phyloP scores from a whole-genome alignment of 345 rosid species.

The Moricandia arvensis region DNA sequence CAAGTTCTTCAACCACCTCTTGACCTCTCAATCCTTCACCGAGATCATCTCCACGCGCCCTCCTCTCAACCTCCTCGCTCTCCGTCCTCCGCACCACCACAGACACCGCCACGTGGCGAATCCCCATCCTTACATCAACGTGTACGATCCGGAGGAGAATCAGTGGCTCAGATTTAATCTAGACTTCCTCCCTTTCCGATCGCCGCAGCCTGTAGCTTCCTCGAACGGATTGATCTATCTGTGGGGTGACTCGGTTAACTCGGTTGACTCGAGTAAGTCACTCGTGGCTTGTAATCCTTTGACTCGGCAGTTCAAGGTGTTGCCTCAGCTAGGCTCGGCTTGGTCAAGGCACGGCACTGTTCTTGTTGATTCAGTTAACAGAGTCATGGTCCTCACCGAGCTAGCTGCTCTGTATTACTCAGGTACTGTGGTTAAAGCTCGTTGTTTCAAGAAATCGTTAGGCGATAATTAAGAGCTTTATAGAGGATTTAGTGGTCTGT shows the following conservation, averaged over 20 bases:
- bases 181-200: conserved; percentile 68
- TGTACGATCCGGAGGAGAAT: conserved; percentile 58
- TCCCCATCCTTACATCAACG: conserved; percentile 45
- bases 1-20: conserved; percentile 52
- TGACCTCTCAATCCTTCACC: conserved; percentile 45
- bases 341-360: conserved; percentile 90
- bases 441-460: no score
- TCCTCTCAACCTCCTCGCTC: conserved; percentile 68
- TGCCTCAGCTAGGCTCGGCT: conserved; percentile 88
- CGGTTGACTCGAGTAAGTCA: conserved; percentile 55
- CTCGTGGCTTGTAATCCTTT: conserved; percentile 76
- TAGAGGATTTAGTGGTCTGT: no score
- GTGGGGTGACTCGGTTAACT: conserved; percentile 58
- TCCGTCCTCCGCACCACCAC: conserved; percentile 62
- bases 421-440: conserved; percentile 9
- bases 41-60: conserved; percentile 48
- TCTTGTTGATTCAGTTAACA: conserved; percentile 59
- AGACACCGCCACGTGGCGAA: conserved; percentile 33
- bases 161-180: conserved; percentile 70
- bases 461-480: no score
- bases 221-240: conserved; percentile 67
- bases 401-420: conserved; percentile 72
- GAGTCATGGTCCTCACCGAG: conserved; percentile 81
- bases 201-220: conserved; percentile 72
- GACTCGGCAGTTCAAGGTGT: conserved; percentile 61